These are phyloP conservation scores for Candida tetrigidarum DNA, from an alignment of 1,139 yeast species.

Conservation along the genomic window DNA sequence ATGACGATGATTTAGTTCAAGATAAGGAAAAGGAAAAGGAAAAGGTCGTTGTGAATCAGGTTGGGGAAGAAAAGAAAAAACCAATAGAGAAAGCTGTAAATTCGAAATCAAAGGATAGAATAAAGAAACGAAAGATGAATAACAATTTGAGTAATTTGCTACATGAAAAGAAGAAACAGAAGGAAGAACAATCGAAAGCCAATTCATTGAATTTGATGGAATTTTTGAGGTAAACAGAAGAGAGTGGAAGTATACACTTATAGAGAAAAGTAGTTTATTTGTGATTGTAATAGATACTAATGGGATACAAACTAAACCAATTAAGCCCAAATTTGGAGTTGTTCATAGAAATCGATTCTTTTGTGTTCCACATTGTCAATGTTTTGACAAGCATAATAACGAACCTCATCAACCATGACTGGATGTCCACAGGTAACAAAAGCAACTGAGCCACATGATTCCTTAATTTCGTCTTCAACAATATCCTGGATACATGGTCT, in stretches of 20 bases:
- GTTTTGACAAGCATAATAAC: slow-evolving; percentile 31
- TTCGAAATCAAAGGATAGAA: slow-evolving; percentile 26
- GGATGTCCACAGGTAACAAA: slow-evolving; percentile 55
- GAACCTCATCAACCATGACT: slow-evolving; percentile 51
- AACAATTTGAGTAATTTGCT: slow-evolving; percentile 41
- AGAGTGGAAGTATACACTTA: background rate
- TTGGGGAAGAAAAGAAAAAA: slow-evolving; percentile 11
- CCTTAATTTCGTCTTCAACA: slow-evolving; percentile 30
- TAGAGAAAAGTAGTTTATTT: too few species aligned
- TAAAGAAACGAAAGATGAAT: slow-evolving; percentile 34
- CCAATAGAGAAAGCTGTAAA: slow-evolving; percentile 6
- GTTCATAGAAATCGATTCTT: slow-evolving; percentile 14
- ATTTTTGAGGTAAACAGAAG: slow-evolving; percentile 34
- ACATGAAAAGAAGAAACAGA: slow-evolving; percentile 45
- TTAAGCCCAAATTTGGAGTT: slow-evolving; percentile 13
- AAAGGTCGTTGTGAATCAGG: slow-evolving; percentile 6
- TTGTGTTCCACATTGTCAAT: slow-evolving; percentile 24
- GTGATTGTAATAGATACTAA: too few species aligned
- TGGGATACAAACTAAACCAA: background rate
- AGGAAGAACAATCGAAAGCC: slow-evolving; percentile 26
- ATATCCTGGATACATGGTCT: slow-evolving; percentile 32
- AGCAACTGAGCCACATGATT: slow-evolving; percentile 43
- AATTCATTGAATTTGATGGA: slow-evolving; percentile 51
- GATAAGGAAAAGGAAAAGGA: slow-evolving; percentile 6
- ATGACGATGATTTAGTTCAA: slow-evolving; percentile 11